phyloP scores from a whole-genome alignment of 352 stramenopile species.

The Pythium volutum region DNA sequence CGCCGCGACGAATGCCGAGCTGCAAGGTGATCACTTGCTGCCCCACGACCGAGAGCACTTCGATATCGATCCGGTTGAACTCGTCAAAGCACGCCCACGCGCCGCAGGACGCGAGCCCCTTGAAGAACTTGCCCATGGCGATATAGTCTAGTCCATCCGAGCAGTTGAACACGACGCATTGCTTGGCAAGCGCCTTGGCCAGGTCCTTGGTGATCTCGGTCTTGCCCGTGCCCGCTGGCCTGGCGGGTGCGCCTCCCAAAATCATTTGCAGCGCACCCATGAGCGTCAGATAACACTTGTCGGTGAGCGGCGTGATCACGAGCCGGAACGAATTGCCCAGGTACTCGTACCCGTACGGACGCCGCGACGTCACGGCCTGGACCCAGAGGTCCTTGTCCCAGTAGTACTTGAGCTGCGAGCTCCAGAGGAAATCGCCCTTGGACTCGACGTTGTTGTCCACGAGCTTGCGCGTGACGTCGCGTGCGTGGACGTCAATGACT shows the following conservation, averaged over 20 bases:
- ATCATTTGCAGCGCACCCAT: slow-evolving; percentile 97
- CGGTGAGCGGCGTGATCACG: slow-evolving; percentile 95
- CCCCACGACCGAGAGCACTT: slow-evolving; percentile 84
- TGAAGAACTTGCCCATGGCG: slow-evolving; percentile 95
- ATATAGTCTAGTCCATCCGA: slow-evolving; percentile 93
- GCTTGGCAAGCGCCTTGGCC: slow-evolving; percentile 93
- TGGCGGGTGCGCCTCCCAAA: slow-evolving; percentile 90
- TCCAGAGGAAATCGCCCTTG: slow-evolving; percentile 88
- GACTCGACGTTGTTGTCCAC: slow-evolving; percentile 86
- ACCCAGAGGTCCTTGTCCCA: slow-evolving; percentile 90
- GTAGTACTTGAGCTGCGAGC: slow-evolving; percentile 91
- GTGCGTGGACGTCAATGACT: slow-evolving; percentile 95
- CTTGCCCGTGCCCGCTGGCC: slow-evolving; percentile 93
- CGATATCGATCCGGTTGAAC: slow-evolving; percentile 90
- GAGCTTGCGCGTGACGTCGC: slow-evolving; percentile 92
- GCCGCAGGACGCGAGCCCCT: slow-evolving; percentile 91
- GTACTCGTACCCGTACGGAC: slow-evolving; percentile 96
- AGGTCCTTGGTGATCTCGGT: slow-evolving; percentile 96
- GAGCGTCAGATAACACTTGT: slow-evolving; percentile 96
- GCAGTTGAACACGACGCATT: slow-evolving; percentile 95
- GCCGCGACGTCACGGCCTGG: slow-evolving; percentile 87
- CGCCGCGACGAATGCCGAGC: slow-evolving; percentile 76
- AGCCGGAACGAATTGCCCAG: slow-evolving; percentile 95
- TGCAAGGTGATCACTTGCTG: slow-evolving; percentile 93
- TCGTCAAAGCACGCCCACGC: slow-evolving; percentile 92